phyloP scores from a whole-genome alignment of 768 basidiomycete genomes.

The Solioccasus polychromus region DNA sequence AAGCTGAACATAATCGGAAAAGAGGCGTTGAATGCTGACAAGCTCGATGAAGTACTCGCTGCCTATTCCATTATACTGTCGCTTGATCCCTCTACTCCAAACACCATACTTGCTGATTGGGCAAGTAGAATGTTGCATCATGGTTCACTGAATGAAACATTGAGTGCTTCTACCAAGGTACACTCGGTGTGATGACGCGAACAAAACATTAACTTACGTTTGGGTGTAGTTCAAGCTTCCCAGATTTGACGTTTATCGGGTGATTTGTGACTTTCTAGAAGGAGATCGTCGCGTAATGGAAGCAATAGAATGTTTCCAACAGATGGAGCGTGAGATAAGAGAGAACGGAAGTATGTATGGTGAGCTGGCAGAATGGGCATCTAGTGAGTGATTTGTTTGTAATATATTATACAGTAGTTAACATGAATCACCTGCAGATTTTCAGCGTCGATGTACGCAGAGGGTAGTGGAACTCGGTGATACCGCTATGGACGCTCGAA shows the following conservation, averaged over 20 bases:
- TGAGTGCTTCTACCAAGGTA: background rate
- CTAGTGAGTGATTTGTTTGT: background rate
- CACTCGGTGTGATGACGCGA: background rate
- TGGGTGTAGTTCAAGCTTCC: conserved; percentile 4
- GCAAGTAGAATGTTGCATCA: background rate
- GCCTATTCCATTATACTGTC: conserved; percentile 1
- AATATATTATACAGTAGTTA: background rate
- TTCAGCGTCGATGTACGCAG: background rate
- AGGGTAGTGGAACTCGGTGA: background rate
- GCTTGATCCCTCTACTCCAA: background rate
- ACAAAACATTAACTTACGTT: background rate
- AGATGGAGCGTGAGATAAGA: background rate
- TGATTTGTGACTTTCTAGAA: conserved; percentile 3
- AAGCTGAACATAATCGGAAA: background rate
- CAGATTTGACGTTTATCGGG: background rate
- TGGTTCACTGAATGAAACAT: background rate
- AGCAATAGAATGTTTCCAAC: background rate
- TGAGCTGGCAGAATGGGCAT: background rate
- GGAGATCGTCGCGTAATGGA: background rate
- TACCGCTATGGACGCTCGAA: background rate
- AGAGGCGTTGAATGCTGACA: background rate
- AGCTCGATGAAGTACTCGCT: background rate
- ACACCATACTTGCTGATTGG: background rate
- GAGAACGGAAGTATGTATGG: background rate
- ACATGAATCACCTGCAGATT: background rate